These are phyloP conservation scores for Leccinum subrobustum DNA, from an alignment of 1,284 basidiomycete species.

Conservation along the genomic window DNA sequence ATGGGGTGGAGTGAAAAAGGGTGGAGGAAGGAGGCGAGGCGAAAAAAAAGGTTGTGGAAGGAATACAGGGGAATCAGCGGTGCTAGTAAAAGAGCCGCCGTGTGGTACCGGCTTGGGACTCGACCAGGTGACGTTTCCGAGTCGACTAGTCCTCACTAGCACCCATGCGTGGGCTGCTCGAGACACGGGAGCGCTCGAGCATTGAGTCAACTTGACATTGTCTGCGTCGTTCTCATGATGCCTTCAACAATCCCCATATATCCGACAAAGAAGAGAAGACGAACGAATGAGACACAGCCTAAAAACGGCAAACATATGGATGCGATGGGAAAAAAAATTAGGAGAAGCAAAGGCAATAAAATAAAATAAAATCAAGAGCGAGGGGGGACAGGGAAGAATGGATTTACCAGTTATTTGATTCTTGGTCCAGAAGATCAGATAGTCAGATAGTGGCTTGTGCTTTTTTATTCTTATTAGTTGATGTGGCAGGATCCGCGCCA, in stretches of 20 bases:
- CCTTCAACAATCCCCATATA: slow-evolving; percentile 1
- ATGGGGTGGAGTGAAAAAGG: background rate
- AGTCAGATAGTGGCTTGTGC: background rate
- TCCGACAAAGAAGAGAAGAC: slow-evolving; percentile 4
- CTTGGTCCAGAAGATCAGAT: background rate
- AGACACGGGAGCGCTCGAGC: background rate
- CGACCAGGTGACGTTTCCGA: background rate
- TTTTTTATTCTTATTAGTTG: background rate
- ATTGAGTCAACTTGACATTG: slow-evolving; percentile 1
- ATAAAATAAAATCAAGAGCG: background rate
- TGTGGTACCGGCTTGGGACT: background rate
- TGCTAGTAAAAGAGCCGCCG: background rate
- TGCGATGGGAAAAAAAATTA: background rate
- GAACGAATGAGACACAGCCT: background rate
- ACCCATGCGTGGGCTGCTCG: background rate
- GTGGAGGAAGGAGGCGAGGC: background rate
- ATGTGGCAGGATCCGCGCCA: background rate
- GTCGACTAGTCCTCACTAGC: background rate
- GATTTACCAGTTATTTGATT: background rate
- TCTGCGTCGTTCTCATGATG: background rate
- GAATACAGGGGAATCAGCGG: background rate
- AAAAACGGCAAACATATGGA: background rate
- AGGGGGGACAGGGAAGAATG: background rate
- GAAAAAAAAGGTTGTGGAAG: background rate
- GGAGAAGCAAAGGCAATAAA: background rate